phyloP scores from a whole-genome alignment of 805 yeast species.

The Millerago galiae region DNA sequence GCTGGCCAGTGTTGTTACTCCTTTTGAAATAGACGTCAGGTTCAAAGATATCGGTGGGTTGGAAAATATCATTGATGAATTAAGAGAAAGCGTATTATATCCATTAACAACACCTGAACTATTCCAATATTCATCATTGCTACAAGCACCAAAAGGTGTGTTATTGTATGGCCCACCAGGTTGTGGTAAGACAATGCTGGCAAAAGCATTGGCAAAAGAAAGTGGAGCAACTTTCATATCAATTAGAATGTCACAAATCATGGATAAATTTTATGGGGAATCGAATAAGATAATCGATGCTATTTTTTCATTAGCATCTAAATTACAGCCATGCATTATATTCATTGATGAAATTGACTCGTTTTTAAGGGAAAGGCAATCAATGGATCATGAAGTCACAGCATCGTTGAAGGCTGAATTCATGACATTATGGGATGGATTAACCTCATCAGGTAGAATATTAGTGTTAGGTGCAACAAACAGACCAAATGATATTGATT shows the following conservation, averaged over 20 bases:
- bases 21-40: slow-evolving; percentile 70
- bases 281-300: slow-evolving; percentile 92
- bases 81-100: slow-evolving; percentile 80
- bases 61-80: slow-evolving; percentile 72
- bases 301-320: slow-evolving; percentile 79
- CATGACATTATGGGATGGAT: slow-evolving; percentile 97
- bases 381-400: slow-evolving; percentile 90
- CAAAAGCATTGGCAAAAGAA: slow-evolving; percentile 98
- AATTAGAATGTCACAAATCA: slow-evolving; percentile 84
- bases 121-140: slow-evolving; percentile 62
- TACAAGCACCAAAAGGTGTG: slow-evolving; percentile 93
- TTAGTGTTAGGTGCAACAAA: slow-evolving; percentile 94
- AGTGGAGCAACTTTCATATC: slow-evolving; percentile 88
- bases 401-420: slow-evolving; percentile 93
- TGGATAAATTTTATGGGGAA: slow-evolving; percentile 99
- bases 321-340: slow-evolving; percentile 89
- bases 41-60: slow-evolving; percentile 89
- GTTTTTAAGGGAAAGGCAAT: slow-evolving; percentile 76
- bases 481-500: slow-evolving; percentile 84
- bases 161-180: slow-evolving; percentile 99
- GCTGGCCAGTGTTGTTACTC: slow-evolving; percentile 71
- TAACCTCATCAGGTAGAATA: slow-evolving; percentile 68
- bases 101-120: slow-evolving; percentile 78
- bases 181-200: slow-evolving; percentile 99
- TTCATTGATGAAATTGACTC: slow-evolving; percentile 97